Percentiles rank a stretch among this genome's conserved stretches.
phyloP scores from a whole-genome alignment of 495 filamentous ascomycete species.

The Aspergillus incahuasiensis region DNA sequence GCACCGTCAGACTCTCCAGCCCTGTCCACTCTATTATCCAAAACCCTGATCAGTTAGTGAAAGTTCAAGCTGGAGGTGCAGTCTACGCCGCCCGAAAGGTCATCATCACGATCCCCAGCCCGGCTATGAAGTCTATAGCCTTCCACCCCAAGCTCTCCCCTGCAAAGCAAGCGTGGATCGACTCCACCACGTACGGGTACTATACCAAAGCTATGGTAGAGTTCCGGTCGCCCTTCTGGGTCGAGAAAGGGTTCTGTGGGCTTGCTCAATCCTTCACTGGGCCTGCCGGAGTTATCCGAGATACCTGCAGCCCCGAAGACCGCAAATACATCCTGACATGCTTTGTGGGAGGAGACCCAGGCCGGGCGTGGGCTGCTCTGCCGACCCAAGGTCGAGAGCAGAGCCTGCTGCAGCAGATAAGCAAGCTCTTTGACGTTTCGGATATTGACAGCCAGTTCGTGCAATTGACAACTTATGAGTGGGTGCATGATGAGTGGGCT shows the following conservation, averaged over 20 bases:
- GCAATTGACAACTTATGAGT: constrained; percentile 22
- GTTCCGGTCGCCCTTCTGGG: constrained; percentile 40
- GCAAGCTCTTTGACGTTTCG: constrained; percentile 1
- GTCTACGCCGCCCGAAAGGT: constrained; percentile 21
- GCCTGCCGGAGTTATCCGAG: constrained; percentile 34
- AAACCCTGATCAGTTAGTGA: background rate
- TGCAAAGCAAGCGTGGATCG: constrained; percentile 14
- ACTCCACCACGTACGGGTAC: constrained; percentile 27
- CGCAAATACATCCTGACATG: constrained; percentile 37
- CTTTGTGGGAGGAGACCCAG: constrained; percentile 34
- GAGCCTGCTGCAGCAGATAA: constrained; percentile 10
- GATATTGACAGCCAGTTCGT: constrained; percentile 8
- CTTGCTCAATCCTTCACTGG: constrained; percentile 30
- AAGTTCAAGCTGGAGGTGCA: constrained; percentile 14
- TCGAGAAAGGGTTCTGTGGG: constrained; percentile 27
- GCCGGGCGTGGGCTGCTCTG: constrained; percentile 25
- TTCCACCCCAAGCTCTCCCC: constrained; percentile 28
- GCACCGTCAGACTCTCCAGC: background rate
- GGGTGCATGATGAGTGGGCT: constrained; percentile 22
- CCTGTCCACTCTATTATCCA: background rate
- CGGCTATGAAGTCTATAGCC: constrained; percentile 26
- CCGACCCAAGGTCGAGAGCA: constrained; percentile 12
- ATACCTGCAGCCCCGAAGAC: constrained; percentile 32
- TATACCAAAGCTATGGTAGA: constrained; percentile 36
- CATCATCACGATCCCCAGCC: constrained; percentile 33